These are phyloP conservation scores for Moricandia arvensis DNA, from an alignment of 345 rosid genomes.

Conservation along the genomic window DNA sequence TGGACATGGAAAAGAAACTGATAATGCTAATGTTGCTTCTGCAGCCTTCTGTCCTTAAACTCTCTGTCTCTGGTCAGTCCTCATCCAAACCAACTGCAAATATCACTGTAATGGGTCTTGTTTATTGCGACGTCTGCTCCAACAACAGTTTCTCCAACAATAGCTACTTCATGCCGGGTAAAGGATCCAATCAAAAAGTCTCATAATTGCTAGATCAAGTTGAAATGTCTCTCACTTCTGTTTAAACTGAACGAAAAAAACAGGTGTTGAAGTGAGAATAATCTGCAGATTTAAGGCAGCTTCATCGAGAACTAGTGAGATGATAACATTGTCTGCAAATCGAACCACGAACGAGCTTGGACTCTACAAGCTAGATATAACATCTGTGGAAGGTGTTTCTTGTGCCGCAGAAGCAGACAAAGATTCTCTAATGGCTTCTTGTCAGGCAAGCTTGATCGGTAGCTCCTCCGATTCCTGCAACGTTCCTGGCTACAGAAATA, in stretches of 20 bases:
- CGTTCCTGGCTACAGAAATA: constrained; percentile 72
- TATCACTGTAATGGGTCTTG: constrained; percentile 85
- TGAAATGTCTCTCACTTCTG: neutral
- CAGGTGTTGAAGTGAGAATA: constrained; percentile 86
- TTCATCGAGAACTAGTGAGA: constrained; percentile 60
- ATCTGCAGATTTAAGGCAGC: constrained; percentile 76
- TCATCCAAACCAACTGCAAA: constrained; percentile 43
- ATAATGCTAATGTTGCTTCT: constrained; percentile 41
- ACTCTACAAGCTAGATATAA: constrained; percentile 77
- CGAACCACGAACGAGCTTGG: constrained; percentile 81
- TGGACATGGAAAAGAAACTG: constrained; percentile 25
- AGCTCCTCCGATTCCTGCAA: constrained; percentile 63
- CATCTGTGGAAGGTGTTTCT: constrained; percentile 71
- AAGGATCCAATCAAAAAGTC: neutral
- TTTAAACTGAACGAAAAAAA: neutral
- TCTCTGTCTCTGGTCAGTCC: constrained; percentile 41
- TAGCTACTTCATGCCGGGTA: constrained; percentile 94
- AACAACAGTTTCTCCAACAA: constrained; percentile 89
- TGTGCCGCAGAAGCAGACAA: constrained; percentile 24
- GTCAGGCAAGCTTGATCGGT: constrained; percentile 66
- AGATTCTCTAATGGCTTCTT: constrained; percentile 42
- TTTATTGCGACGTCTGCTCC: constrained; percentile 94
- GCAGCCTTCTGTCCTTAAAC: constrained; percentile 39
- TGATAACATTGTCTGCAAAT: constrained; percentile 72
- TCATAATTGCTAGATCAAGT: neutral